Base-by-base conservation (phyloP, 139 green algal species). In the Picochlorum costavermella region DNA sequence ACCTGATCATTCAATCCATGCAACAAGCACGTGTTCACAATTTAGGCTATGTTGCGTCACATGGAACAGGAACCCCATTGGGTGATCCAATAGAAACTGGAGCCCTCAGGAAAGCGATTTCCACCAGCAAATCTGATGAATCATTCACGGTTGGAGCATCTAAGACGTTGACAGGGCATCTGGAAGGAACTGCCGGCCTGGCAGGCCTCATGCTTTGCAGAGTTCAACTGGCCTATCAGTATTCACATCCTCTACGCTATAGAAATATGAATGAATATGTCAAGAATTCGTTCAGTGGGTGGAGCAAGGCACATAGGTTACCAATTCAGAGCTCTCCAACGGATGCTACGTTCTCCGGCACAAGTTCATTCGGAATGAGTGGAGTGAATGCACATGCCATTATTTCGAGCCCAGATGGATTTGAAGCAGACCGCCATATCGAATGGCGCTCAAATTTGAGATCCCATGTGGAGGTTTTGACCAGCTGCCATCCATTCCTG, bases 361-460 rank as follows among this genome's bases (percentile, higher is more conserved):
- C 85, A 6, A 90, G 82, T 80, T 88, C 77, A 4, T 94, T 94
- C 60, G 87, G 87, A 46, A 94, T 94, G 87, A 83, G 71, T 37
- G 87, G 87, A 23, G 83, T 90, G n/a, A 94, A 94, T 63, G 85
- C 87, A 0, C 84, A 94, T 33, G 81, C 77, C 17, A 77, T 92
- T 46, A 26, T 92, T 61, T 20, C 12, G 0, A 20, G 30, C 8
- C 56, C 10, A 46, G 30, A 61, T 46, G 28, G 26, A 23, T 26
- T 25, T 12, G 28, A 61, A 23, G 13, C 23, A 28, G 46, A 53
- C 12, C 16, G 20, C 16, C 16, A 23, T 8, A 13, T 56, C 4
- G 12, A 57, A 0, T 73, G 68, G 68, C 14, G 50, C 20, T 28
- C 60, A 40, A 64, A 25, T 63, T 48, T 56, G 50, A 49, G 58